Base-by-base conservation (phyloP, 257 asterid genomes). In the Plantago elongata region DNA sequence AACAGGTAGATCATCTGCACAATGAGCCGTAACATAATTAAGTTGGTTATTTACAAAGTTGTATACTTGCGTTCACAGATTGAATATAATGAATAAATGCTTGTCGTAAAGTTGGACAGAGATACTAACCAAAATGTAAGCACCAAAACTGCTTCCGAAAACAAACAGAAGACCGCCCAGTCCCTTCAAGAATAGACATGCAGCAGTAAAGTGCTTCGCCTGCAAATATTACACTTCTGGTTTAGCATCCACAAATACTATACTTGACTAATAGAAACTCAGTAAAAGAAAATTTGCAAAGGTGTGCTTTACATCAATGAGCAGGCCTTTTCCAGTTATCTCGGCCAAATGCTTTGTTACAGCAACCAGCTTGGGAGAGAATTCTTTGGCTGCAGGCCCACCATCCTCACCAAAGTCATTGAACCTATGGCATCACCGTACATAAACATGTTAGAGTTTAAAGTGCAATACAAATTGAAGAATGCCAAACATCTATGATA, bases 91-190 rank as follows among this genome's bases (percentile, higher is more conserved):
- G 9, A 18, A 49, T 27, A 66, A 45, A 49, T 61, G 11, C 54
- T 6, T 7, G 54, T 11, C 3, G 38, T 52, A 45, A 38, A 18
- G 54, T 13, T 37, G 12, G 29, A 48, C 27, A 54, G 38, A 60
- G 71, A 70, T 64, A 51, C 81, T 71, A 56, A 92, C 99, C 95
- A 92, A 81, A 65, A 92, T 74, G 73, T 57, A 67, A 63, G 99
- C 97, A 11, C 97, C 97, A 51, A 81, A 48, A 51, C 74, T 58
- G 86, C 89, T 83, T 64, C 97, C 97, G 58, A 92, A 72, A 60
- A 89, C 89, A 57, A 92, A 92, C 42, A 92, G 74, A 59, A 92
- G 78, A 30, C 97, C 97, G 44, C 99, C 99, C 60, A 89, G 51
- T 62, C 95, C 96, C 77, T 92, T 86, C 68, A 89, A 67, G 52